Evolutionary conservation across 495 filamentous ascomycete species (phyloP).

Genomic region (Letharia columbiana): DNA sequence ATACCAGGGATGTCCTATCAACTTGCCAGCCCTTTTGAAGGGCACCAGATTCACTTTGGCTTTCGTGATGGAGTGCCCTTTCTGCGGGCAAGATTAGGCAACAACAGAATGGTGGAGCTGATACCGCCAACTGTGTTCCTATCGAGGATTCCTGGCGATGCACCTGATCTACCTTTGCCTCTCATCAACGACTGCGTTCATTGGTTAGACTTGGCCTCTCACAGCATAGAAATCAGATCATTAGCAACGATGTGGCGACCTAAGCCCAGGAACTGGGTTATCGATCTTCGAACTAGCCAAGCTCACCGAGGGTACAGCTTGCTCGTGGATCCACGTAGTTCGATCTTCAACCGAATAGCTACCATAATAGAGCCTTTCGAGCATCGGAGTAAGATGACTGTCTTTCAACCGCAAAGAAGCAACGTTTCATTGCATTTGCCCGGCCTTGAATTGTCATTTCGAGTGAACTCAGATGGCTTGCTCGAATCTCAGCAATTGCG

Average conservation of each 20-base stretch:
- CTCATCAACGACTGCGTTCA: constrained; percentile 45
- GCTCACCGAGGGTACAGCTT: constrained; percentile 1
- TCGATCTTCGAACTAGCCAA: constrained; percentile 2
- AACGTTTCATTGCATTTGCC: constrained; percentile 13
- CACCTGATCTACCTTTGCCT: constrained; percentile 34
- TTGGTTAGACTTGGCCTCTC: constrained; percentile 46
- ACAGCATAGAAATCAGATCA: constrained; percentile 44
- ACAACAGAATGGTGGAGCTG: constrained; percentile 10
- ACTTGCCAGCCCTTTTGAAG: constrained; percentile 26
- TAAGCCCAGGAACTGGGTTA: constrained; percentile 15
- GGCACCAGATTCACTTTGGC: constrained; percentile 43
- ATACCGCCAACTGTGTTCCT: constrained; percentile 5
- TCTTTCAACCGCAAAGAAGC: constrained; percentile 12
- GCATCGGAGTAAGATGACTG: neutral
- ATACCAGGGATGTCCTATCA: constrained; percentile 40
- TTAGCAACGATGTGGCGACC: constrained; percentile 32
- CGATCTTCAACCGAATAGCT: constrained; percentile 5
- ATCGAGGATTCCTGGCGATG: neutral
- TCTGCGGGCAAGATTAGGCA: constrained; percentile 30
- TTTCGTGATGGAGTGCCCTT: constrained; percentile 32
- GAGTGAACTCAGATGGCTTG: constrained; percentile 12
- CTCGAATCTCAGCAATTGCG: constrained; percentile 46
- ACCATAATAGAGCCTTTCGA: constrained; percentile 16
- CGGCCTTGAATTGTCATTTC: constrained; percentile 14
- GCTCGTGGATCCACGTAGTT: constrained; percentile 17